Conservation (phyloP, 2,329 filamentous ascomycete genomes). For the Chaetoscypha palmicola region DNA sequence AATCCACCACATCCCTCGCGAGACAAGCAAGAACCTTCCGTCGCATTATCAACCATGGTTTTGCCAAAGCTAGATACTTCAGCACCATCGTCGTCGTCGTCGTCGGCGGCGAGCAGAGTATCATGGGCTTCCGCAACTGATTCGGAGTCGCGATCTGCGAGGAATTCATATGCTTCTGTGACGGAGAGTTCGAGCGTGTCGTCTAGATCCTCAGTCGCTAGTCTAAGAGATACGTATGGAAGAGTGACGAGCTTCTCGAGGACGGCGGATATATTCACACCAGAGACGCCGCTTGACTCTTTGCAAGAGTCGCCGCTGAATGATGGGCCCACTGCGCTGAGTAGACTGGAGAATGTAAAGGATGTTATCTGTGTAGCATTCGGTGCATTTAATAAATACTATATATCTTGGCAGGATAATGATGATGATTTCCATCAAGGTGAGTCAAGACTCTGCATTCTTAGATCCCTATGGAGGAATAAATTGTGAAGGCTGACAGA, state of each 20-base stretch:
- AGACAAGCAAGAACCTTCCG: too few relatives aligned
- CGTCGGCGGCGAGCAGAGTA: too few relatives aligned
- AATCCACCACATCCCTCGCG: too few relatives aligned
- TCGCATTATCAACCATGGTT: too few relatives aligned
- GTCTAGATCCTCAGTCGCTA: slow-evolving; percentile 27
- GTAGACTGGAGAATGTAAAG: slow-evolving; percentile 13
- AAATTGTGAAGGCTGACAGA: too few relatives aligned
- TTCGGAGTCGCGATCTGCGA: slow-evolving; percentile 6
- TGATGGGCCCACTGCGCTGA: slow-evolving; percentile 14
- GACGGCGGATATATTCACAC: slow-evolving; percentile 10
- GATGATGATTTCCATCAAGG: slow-evolving; percentile 19
- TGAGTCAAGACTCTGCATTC: too few relatives aligned
- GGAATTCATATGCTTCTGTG: slow-evolving; percentile 11
- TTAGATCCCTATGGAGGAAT: too few relatives aligned
- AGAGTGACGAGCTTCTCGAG: slow-evolving; percentile 20
- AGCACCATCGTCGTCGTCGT: too few relatives aligned
- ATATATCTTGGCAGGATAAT: slow-evolving; percentile 20
- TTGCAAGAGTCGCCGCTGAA: slow-evolving; percentile 6
- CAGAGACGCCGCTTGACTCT: slow-evolving; percentile 7
- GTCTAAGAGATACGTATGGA: slow-evolving; percentile 33
- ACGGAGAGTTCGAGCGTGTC: slow-evolving; percentile 5
- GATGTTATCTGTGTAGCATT: slow-evolving; percentile 19
- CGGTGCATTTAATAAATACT: slow-evolving; percentile 21
- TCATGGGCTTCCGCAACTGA: slow-evolving; percentile 13
- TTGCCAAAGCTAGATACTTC: slow-evolving; percentile 15